Evolutionary conservation across 1,284 basidiomycete genomes (phyloP).

Genomic region (Puccinia horiana): DNA sequence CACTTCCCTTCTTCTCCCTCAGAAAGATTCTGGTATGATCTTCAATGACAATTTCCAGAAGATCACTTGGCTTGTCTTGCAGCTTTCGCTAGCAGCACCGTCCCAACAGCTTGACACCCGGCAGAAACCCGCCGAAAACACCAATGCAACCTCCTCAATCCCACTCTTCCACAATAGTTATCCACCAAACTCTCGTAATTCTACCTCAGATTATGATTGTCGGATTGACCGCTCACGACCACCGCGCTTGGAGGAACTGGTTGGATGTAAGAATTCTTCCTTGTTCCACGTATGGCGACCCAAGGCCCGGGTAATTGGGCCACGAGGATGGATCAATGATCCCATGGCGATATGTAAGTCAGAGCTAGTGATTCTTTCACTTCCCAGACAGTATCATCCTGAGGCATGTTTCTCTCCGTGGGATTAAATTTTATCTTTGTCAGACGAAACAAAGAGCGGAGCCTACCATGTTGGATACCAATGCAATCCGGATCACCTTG

Average conservation of each 20-base stretch:
- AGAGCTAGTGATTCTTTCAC: neutral
- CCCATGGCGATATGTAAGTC: slow-evolving; percentile 53
- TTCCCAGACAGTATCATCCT: neutral
- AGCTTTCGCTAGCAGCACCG: neutral
- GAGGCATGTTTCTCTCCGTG: neutral
- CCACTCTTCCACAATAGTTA: neutral
- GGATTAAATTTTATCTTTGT: neutral
- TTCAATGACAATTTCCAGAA: neutral
- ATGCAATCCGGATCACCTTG: slow-evolving; percentile 51
- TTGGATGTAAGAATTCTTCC: slow-evolving; percentile 52
- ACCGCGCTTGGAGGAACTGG: slow-evolving; percentile 49
- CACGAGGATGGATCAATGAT: slow-evolving; percentile 55
- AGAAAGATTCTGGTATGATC: neutral
- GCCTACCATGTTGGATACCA: slow-evolving; percentile 53
- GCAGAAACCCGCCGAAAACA: no score
- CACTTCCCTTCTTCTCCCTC: neutral
- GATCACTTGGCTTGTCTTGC: neutral
- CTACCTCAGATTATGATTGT: slow-evolving; percentile 22
- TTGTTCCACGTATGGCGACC: slow-evolving; percentile 52
- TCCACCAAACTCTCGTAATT: neutral
- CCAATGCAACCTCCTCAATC: neutral
- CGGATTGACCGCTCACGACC: slow-evolving; percentile 27
- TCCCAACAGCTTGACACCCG: no score
- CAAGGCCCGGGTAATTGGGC: slow-evolving; percentile 53
- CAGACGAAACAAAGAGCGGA: slow-evolving; percentile 50